Evolutionary conservation across 1,284 basidiomycete species (phyloP).

Genomic region (Thelephora terrestris): DNA sequence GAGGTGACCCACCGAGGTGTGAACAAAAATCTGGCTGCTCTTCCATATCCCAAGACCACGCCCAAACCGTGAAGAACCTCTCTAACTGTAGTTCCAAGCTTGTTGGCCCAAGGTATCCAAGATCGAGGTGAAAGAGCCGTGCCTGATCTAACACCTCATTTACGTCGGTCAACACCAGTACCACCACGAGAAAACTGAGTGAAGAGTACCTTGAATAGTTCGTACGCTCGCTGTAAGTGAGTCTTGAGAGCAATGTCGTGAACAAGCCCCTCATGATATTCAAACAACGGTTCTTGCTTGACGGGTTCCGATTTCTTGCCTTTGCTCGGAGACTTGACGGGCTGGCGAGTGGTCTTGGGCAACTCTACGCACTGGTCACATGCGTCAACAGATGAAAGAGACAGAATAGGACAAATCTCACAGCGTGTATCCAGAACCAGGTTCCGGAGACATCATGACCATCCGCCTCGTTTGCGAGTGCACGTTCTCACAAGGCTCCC

Average conservation of each 20-base stretch:
- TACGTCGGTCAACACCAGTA: slow-evolving; percentile 3
- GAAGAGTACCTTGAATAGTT: slow-evolving; percentile 56
- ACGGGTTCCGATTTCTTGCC: slow-evolving; percentile 21
- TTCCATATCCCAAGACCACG: slow-evolving; percentile 70
- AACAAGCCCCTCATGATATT: slow-evolving; percentile 62
- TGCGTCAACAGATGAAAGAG: slow-evolving; percentile 10
- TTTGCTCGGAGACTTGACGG: slow-evolving; percentile 25
- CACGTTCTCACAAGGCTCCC: slow-evolving; percentile 52
- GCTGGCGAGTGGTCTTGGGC: slow-evolving; percentile 39
- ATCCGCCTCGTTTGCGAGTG: slow-evolving; percentile 73
- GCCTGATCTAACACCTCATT: slow-evolving; percentile 39
- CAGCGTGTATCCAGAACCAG: slow-evolving; percentile 77
- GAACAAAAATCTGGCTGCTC: slow-evolving; percentile 41
- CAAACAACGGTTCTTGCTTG: slow-evolving; percentile 28
- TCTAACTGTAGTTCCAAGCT: slow-evolving; percentile 69
- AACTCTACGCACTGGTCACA: slow-evolving; percentile 55
- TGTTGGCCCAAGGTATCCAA: slow-evolving; percentile 49
- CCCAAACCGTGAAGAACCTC: slow-evolving; percentile 75
- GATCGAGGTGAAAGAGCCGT: slow-evolving; percentile 63
- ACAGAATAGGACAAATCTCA: slow-evolving; percentile 30
- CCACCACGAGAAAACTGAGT: background rate
- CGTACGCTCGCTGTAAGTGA: slow-evolving; percentile 58
- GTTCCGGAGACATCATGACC: slow-evolving; percentile 72
- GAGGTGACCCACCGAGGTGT: slow-evolving; percentile 50
- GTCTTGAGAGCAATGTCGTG: slow-evolving; percentile 52